Conservation (phyloP, 148 eudicot species). For the Chenopodium formosanum region DNA sequence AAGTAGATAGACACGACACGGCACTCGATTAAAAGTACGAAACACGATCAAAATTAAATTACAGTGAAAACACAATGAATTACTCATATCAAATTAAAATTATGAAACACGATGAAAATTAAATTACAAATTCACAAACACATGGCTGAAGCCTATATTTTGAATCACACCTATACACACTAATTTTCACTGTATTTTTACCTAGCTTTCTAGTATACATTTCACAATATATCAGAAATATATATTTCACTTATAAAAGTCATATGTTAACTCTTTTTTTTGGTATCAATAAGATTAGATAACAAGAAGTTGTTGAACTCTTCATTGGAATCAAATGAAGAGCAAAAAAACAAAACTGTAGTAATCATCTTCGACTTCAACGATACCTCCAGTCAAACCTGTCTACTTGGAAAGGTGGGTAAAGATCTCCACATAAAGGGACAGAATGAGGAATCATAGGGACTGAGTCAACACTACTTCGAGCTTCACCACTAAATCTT, state of each 20-base stretch:
- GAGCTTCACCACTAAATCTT: slow-evolving; percentile 45
- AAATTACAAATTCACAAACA: slow-evolving; percentile 5
- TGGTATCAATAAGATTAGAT: slow-evolving; percentile 13
- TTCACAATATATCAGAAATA: neutral
- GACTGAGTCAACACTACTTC: slow-evolving; percentile 54
- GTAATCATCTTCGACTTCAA: slow-evolving; percentile 10
- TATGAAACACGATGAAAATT: neutral
- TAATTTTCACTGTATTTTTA: neutral
- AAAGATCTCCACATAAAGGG: slow-evolving; percentile 61
- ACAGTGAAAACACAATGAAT: no score
- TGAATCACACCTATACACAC: neutral
- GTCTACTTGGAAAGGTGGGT: slow-evolving; percentile 48
- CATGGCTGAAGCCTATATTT: neutral
- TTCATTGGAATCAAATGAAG: slow-evolving; percentile 9
- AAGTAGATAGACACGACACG: no score
- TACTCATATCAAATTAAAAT: no score
- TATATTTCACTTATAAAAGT: neutral
- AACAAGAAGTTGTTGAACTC: slow-evolving; percentile 80
- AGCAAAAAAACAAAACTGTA: slow-evolving; percentile 20
- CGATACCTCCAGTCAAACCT: slow-evolving; percentile 36
- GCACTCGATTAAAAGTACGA: no score
- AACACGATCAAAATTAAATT: no score
- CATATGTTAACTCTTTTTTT: slow-evolving; percentile 9
- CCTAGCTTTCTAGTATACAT: neutral
- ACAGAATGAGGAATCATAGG: slow-evolving; percentile 40